Base-by-base conservation (phyloP, 208 protist species). In the Acanthamoeba healyi region DNA sequence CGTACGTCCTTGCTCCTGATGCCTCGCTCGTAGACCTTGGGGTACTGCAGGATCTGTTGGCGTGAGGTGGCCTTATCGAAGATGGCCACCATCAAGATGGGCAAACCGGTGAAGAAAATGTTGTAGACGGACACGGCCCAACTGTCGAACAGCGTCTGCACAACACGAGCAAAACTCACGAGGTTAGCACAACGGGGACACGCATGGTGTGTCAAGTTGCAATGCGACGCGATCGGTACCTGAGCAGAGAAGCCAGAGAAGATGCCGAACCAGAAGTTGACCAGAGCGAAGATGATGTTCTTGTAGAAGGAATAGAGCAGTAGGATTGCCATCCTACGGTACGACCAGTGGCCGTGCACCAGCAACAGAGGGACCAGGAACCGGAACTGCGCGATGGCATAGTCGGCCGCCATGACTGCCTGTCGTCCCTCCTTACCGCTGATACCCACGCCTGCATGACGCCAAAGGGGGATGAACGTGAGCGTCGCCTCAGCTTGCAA, bases 291-390 rank as follows among this genome's bases (percentile, higher is more conserved):
- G 15, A 97, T 96, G 29, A 99, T 95, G 94, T 99, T 99, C 97
- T 99, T 99, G 97, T 99, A 99, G 95, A 99, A 99, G 94, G 98
- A 99, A 38, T 99, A 98, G 0, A 98, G 92, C 93, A 99, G 98
- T 70, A 99, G 97, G 86, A 95, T 97, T 22, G 97, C 93, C 92
- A 99, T 98, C 58, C 99, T 98, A n/a, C 98, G 95, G 89, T 99
- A 98, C 34, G 97, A 96, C 96, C 99, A 99, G 42, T 98, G 96
- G 22, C 99, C 99, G 95, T 99, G 99, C 42, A 99, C 97, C 0
- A 99, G 97, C 84, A 99, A 97, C 54, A 99, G 96, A 4, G 97
- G 96, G 36, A 97, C 95, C 17, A 99, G 95, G 72, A 82, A 96
- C 29, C 95, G 91, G 91, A 96, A 96, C 88, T 96, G 95, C 15